Conservation (phyloP, 345 rosid species). For the Bruguiera parviflora region DNA sequence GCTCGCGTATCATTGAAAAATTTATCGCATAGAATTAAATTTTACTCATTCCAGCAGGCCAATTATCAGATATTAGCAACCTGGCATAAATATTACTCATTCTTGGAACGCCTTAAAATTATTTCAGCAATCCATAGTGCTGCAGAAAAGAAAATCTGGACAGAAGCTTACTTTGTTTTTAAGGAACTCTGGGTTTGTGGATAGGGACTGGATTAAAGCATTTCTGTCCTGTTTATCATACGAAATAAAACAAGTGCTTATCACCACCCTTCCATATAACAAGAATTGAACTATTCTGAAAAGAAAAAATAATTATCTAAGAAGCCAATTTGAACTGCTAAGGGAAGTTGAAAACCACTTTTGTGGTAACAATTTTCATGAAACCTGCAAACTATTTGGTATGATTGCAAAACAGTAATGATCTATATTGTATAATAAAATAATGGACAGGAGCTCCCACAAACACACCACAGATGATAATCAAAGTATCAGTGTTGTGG, state of each 20-base stretch:
- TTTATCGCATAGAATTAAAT: too few species aligned
- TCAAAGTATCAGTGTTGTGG: not conserved
- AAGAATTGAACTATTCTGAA: constrained; percentile 1
- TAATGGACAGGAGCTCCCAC: not conserved
- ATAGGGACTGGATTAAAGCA: constrained; percentile 72
- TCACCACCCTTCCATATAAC: not conserved
- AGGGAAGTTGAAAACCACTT: not conserved
- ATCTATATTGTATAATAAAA: not conserved
- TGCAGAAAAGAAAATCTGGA: not conserved
- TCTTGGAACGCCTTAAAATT: too few species aligned
- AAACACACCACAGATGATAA: not conserved
- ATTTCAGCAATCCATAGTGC: too few species aligned
- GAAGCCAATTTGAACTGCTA: not conserved
- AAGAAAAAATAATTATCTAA: not conserved
- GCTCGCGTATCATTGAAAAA: too few species aligned
- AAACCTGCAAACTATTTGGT: not conserved
- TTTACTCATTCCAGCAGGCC: too few species aligned
- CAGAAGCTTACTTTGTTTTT: constrained; percentile 64
- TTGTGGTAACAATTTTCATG: not conserved
- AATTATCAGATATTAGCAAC: not conserved
- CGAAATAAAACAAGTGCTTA: constrained; percentile 2
- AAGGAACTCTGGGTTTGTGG: constrained; percentile 85
- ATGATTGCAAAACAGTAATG: not conserved
- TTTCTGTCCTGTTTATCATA: constrained; percentile 56
- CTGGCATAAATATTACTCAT: not conserved